These are phyloP conservation scores for Allomyces macrogynus DNA, from an alignment of 192 early-diverging fungal species.

Conservation along the genomic window DNA sequence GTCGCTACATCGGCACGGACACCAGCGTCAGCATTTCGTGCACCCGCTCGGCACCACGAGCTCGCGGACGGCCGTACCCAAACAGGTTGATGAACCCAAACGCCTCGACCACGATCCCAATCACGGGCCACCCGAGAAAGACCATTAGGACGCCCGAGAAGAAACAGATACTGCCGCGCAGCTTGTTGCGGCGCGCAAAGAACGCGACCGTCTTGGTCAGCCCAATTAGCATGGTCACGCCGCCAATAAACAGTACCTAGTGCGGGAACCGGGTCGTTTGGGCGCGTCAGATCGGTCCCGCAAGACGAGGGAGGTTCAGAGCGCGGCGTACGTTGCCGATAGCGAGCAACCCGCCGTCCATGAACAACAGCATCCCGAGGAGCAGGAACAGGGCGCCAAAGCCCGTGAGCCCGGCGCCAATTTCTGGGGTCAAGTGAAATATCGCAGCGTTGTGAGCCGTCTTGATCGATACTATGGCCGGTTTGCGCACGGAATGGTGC, in stretches of 20 bases:
- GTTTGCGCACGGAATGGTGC: neutral
- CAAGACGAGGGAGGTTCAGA: neutral
- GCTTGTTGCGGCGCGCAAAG: conserved; percentile 68
- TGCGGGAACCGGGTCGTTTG: no score
- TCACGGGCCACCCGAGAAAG: conserved; percentile 69
- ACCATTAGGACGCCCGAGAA: conserved; percentile 74
- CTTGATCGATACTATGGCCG: neutral
- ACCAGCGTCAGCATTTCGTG: neutral
- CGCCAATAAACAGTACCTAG: conserved; percentile 74
- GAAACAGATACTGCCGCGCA: conserved; percentile 75
- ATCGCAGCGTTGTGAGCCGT: neutral
- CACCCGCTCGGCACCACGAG: no score
- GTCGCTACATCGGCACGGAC: conserved; percentile 48
- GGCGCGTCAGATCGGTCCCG: neutral
- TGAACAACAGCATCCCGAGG: conserved; percentile 82
- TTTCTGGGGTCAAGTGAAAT: conserved; percentile 22
- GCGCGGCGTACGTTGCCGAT: conserved; percentile 82
- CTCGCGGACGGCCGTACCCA: conserved; percentile 43
- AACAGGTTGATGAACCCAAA: conserved; percentile 96
- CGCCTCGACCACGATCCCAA: conserved; percentile 71
- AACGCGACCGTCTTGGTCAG: conserved; percentile 65
- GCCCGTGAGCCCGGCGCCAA: conserved; percentile 84
- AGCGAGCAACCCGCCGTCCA: conserved; percentile 83
- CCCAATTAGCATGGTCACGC: conserved; percentile 78
- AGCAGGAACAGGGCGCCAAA: conserved; percentile 83